Evolutionary conservation across 1,284 basidiomycete genomes (phyloP).

Genomic region (Limonomyces culmigenus): DNA sequence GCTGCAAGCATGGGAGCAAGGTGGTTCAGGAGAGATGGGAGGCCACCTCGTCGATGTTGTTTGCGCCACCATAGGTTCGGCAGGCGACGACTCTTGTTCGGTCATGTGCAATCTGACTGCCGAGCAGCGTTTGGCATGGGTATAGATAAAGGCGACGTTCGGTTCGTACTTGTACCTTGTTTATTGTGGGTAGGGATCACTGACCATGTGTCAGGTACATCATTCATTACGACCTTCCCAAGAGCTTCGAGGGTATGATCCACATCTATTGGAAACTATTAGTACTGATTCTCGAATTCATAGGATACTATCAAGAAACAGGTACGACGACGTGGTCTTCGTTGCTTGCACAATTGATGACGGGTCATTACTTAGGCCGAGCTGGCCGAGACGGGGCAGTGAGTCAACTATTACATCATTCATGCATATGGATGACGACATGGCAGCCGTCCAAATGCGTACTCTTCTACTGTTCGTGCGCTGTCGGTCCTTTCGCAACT

Average conservation of each 20-base stretch:
- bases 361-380: slow-evolving; percentile 28
- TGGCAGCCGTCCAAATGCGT: slow-evolving; percentile 64
- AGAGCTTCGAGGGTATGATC: slow-evolving; percentile 60
- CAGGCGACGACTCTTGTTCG: too few species aligned
- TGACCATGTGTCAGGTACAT: too few species aligned
- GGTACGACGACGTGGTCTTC: slow-evolving; percentile 20
- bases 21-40: slow-evolving; percentile 27
- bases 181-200: neutral
- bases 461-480: slow-evolving; percentile 57
- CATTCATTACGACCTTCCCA: slow-evolving; percentile 67
- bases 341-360: neutral
- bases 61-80: too few species aligned
- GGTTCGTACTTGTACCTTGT: slow-evolving; percentile 22
- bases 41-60: slow-evolving; percentile 55
- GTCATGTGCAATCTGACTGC: too few species aligned
- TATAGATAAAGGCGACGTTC: slow-evolving; percentile 72
- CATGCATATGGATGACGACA: slow-evolving; percentile 2
- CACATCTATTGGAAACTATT: too few species aligned
- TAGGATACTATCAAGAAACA: slow-evolving; percentile 83
- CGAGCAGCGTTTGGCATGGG: slow-evolving; percentile 81
- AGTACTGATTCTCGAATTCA: neutral
- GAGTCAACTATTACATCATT: slow-evolving; percentile 9
- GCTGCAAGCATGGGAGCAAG: slow-evolving; percentile 44
- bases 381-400: slow-evolving; percentile 76
- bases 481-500: neutral